Evolutionary conservation across 306 rosid genomes (phyloP), one percentile per base, ranked within the genome.

Genomic region (Purshia tridentata): DNA sequence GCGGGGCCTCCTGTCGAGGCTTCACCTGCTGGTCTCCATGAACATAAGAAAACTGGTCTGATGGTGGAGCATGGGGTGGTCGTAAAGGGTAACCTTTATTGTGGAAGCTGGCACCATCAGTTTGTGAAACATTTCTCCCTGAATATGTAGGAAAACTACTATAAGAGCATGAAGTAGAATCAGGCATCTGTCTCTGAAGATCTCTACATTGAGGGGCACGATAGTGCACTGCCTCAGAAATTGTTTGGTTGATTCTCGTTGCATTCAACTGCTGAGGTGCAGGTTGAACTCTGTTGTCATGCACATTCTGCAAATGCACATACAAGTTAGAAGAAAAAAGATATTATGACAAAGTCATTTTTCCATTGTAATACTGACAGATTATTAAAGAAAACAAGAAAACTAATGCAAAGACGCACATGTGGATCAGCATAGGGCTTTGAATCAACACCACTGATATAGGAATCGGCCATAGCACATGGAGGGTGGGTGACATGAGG

Each of bases 21-120:
- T 87, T 89, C 81, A 76, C 72, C 61, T 79, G 86, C 4, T 81
- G 92, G 19, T 93, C 94, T 59, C 82, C 92, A 6, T 74, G 80
- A 80, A 84, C 96, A 85, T 87, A 88, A 72, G 91, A 86, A 79
- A 89, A 91, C 74, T 93, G 98, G 85, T 81, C 81, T 18, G 87
- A 84, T 3, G 96, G 92, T 55, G 91, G 84, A 64, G 86, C 92
- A 48, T 82, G 85, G 70, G 96, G 98, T 11, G 98, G 97, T 52
- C 86, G 69, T 50, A 89, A 81, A 63, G 92, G 72, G 80, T 86
- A 89, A 48, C 81, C 87, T 70, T 86, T 86, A 76, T 77, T 80
- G 23, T 81, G 89, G 80, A 82, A 70, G 68, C 76, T 51, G 60
- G 63, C 65, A 69, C 85, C 83, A 62, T 88, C 89, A 49, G 77